These are phyloP conservation scores for Torrubiella hemipterigena DNA, from an alignment of 2,329 filamentous ascomycete genomes.

Conservation along the genomic window DNA sequence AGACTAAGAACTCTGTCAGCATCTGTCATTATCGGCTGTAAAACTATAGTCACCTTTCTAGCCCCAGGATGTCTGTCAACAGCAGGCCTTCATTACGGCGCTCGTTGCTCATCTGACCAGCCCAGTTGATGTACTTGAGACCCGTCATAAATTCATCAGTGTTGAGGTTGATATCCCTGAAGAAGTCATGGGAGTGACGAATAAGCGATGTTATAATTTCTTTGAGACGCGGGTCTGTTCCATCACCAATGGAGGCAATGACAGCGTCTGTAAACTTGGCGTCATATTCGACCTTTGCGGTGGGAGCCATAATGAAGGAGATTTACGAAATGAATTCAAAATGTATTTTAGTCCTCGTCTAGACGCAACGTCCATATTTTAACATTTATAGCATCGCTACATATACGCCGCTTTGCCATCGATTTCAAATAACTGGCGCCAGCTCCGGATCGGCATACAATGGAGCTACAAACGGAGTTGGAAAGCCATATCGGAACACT, in stretches of 20 bases:
- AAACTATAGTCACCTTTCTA: slow-evolving; percentile 36
- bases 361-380: too few relatives aligned
- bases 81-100: slow-evolving; percentile 57
- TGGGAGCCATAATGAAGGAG: neutral
- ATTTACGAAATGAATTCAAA: neutral
- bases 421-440: too few relatives aligned
- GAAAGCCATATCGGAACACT: too few relatives aligned
- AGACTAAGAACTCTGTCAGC: slow-evolving; percentile 20
- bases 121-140: slow-evolving; percentile 36
- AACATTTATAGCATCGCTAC: too few relatives aligned
- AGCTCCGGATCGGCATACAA: too few relatives aligned
- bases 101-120: slow-evolving; percentile 50
- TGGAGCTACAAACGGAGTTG: too few relatives aligned
- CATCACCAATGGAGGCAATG: slow-evolving; percentile 55
- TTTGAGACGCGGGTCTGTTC: slow-evolving; percentile 50
- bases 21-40: neutral
- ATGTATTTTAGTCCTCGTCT: too few relatives aligned
- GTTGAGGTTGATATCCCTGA: slow-evolving; percentile 60
- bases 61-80: slow-evolving; percentile 53
- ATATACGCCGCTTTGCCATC: too few relatives aligned
- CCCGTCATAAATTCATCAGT: slow-evolving; percentile 60
- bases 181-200: slow-evolving; percentile 61
- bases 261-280: slow-evolving; percentile 47
- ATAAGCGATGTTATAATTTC: slow-evolving; percentile 52
- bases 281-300: neutral